phyloP scores from a whole-genome alignment of 202 grass and related monocot genomes.

The Carex arenaria region DNA sequence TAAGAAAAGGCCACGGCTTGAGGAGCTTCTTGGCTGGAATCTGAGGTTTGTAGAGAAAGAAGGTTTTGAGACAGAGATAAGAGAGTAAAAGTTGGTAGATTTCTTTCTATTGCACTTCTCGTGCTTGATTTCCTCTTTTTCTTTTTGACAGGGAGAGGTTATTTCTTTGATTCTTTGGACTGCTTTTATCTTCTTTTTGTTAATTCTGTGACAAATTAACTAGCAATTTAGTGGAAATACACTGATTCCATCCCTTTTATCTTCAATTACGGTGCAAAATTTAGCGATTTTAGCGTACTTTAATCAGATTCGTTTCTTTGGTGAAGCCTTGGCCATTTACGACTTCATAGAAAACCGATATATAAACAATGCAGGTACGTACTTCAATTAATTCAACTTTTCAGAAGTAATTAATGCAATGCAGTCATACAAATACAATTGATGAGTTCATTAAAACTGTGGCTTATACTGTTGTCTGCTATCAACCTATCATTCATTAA shows the following conservation, averaged over 20 bases:
- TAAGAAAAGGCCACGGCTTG: slow-evolving; percentile 22
- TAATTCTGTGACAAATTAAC: not conserved
- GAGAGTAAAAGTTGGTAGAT: not conserved
- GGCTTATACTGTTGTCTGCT: not conserved
- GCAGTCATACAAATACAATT: not conserved
- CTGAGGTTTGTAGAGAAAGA: slow-evolving; percentile 19
- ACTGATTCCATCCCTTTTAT: slow-evolving; percentile 4
- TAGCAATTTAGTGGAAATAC: slow-evolving; percentile 6
- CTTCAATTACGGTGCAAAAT: not conserved
- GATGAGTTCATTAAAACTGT: not conserved
- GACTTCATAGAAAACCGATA: not conserved
- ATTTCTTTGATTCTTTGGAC: slow-evolving; percentile 26
- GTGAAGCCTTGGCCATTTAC: not conserved
- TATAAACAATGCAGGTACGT: not conserved
- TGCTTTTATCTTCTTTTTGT: not conserved
- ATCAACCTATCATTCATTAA: not conserved
- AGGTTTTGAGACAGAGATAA: slow-evolving; percentile 8
- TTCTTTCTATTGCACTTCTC: slow-evolving; percentile 5
- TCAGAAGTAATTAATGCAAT: not conserved
- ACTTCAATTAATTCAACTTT: slow-evolving; percentile 2
- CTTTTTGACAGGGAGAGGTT: slow-evolving; percentile 11
- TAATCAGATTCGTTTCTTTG: not conserved
- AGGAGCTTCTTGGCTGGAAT: slow-evolving; percentile 24
- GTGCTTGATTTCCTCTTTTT: slow-evolving; percentile 24
- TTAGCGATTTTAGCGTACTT: not conserved